Percentiles rank a stretch among this genome's conserved stretches.
These are phyloP conservation scores for Cryphonectria radicalis DNA, from an alignment of 2,329 filamentous ascomycete species.

Conservation along the genomic window DNA sequence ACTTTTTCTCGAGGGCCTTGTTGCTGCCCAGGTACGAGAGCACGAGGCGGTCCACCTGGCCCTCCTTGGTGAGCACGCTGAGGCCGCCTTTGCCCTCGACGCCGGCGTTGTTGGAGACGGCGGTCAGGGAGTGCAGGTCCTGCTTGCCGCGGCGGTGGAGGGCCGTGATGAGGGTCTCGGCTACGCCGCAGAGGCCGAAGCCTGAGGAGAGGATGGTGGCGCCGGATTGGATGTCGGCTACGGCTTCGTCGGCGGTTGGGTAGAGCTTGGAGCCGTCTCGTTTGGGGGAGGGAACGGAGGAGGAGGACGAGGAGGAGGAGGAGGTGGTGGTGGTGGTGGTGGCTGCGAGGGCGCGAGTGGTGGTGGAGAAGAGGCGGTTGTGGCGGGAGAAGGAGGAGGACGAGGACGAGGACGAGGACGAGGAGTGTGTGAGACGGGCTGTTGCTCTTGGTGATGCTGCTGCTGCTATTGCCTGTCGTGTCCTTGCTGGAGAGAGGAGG, in stretches of 20 bases:
- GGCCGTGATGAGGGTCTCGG: slow-evolving; percentile 36
- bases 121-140: slow-evolving; percentile 69
- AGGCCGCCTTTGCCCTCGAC: slow-evolving; percentile 70
- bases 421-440: slow-evolving; percentile 7
- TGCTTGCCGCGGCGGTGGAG: slow-evolving; percentile 64
- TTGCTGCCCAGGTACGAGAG: slow-evolving; percentile 79
- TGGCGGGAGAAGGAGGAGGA: background rate
- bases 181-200: slow-evolving; percentile 81
- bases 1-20: slow-evolving; percentile 75
- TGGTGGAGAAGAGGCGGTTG: slow-evolving; percentile 22
- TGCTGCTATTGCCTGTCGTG: background rate
- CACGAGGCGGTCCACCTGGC: slow-evolving; percentile 73
- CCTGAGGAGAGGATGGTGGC: slow-evolving; percentile 75
- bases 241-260: slow-evolving; percentile 66
- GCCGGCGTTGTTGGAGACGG: slow-evolving; percentile 82
- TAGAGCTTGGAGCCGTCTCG: slow-evolving; percentile 52
- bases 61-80: slow-evolving; percentile 68
- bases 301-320: background rate
- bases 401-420: background rate
- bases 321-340: too few species aligned
- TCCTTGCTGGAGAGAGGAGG: slow-evolving; percentile 11
- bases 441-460: slow-evolving; percentile 1
- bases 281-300: slow-evolving; percentile 25
- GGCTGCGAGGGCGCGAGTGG: slow-evolving; percentile 2
- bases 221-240: slow-evolving; percentile 72